A percentile compares a stretch with the other conserved stretches of the same genome.
phyloP scores from a whole-genome alignment of 2,329 filamentous ascomycete genomes.

The Botryotinia calthae region DNA sequence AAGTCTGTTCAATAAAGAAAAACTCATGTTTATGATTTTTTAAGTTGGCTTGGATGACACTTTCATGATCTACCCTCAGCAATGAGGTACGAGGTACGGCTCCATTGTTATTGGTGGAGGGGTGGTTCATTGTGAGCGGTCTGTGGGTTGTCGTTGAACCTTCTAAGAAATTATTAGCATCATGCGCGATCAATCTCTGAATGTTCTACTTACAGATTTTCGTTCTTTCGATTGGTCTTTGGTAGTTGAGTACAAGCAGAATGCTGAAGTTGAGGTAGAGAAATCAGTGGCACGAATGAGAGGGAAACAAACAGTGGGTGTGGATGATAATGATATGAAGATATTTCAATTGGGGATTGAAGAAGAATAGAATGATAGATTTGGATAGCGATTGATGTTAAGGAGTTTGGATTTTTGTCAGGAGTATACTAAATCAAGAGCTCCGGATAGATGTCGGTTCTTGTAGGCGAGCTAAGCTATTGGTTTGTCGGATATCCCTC shows the following conservation, averaged over 20 bases:
- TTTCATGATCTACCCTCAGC: not conserved
- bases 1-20: not conserved
- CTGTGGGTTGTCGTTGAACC: not conserved
- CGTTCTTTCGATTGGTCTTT: not conserved
- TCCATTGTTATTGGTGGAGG: not conserved
- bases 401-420: not conserved
- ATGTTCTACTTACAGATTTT: not conserved
- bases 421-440: not conserved
- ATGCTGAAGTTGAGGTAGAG: not conserved
- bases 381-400: not conserved
- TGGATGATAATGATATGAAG: not conserved
- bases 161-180: not conserved
- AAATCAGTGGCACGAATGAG: not conserved
- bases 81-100: not conserved
- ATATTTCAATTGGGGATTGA: not conserved
- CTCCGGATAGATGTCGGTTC: not conserved
- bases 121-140: not conserved
- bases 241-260: not conserved
- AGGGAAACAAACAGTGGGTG: not conserved
- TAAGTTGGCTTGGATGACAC: not conserved
- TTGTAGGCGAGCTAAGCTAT: not conserved
- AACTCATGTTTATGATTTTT: not conserved
- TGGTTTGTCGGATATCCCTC: not conserved
- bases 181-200: not conserved
- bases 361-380: not conserved